Base-by-base conservation (phyloP, 2,329 filamentous ascomycete genomes). In the Xylariaceae sp. region DNA sequence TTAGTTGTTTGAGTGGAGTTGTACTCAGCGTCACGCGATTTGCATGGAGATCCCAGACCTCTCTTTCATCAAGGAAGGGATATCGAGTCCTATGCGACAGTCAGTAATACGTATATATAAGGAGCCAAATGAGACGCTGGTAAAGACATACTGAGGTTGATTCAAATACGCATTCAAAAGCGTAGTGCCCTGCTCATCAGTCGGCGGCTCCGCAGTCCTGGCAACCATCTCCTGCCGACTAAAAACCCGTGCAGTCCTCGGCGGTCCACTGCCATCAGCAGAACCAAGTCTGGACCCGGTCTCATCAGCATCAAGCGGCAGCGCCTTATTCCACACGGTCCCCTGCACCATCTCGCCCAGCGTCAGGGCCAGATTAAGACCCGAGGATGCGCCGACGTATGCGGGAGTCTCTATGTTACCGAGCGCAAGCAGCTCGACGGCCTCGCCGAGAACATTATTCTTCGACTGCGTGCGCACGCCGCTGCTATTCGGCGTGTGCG, bases 331-430 rank as follows among this genome's bases (percentile, higher is more conserved):
- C 79, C 79, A 81, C 1, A 81, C 78, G 15, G 78, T 81, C 0
- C 78, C 77, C 64, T 81, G 79, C 7, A 81, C 78, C 77, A 82
- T 81, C 54, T 80, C 77, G 18, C 79, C 78, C 6, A 82, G 70
- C 62, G 80, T 78, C 7, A 77, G 72, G 4, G 79, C 79, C 50
- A 82, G 65, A 11, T 77, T 76, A 37, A 81, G 72, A 7, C 79
- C 79, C 9, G 78, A 80, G 17, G 78, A 80, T 7, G 77, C 75
- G 23, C 78, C 78, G 23, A 80, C 75, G 63, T 82, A 81, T 23
- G 78, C 77, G 13, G 77, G 76, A 5, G 78, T 76, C 60, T 79
- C 78, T 4, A 69, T 67, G 51, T 70, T 71, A 7, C 76, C 79
- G 37, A 79, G 69, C 10, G 78, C 77, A 15, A 81, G 71, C 30